Base-by-base conservation (phyloP, 73 alveolate genomes). In the Loxodes magnus region DNA sequence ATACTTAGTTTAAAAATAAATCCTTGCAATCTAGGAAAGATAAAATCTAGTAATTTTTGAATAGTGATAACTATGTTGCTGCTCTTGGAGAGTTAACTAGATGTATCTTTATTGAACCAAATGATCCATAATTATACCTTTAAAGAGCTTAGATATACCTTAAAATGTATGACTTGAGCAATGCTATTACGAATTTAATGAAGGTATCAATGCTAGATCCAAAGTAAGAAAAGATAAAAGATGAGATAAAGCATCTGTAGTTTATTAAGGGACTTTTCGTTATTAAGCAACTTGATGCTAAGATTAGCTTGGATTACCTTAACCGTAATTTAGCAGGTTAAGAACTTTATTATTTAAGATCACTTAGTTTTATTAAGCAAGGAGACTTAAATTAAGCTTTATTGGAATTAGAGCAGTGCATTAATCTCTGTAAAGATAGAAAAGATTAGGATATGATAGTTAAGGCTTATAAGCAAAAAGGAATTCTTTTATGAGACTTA, bases 121-220 rank as follows among this genome's bases (percentile, higher is more conserved):
- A n/a, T n/a, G n/a, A n/a, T n/a, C n/a, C n/a, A n/a, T 75, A 71
- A 53, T 75, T 52, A 0, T 71, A 71, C 34, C 77, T 76, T 2
- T 75, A 71, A 31, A 71, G 57, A 62, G 84, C 84, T 28, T 75
- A 71, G 59, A 71, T 71, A 31, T 71, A 71, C 51, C 35, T 71
- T 2, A 71, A 71, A 43, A 43, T 71, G 2, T 71, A 76, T 41
- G 84, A 71, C 27, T 71, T 71, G 36, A 62, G 77, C 10, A 52
- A 71, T n/a, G 84, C 84, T 3, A 71, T 71, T 5, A 43, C 72
- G 4, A 62, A 71, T 22, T 71, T 71, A 29, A 71, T 62, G 30
- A 71, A 71, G 33, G 84, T 76, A 0, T 23, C 48, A 9, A 24
- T 46, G 33, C 34, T 71, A 21, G 63, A 62, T n/a, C n/a, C n/a